Base-by-base conservation (phyloP, 2,329 filamentous ascomycete species). In the Pseudonectria foliicola region DNA sequence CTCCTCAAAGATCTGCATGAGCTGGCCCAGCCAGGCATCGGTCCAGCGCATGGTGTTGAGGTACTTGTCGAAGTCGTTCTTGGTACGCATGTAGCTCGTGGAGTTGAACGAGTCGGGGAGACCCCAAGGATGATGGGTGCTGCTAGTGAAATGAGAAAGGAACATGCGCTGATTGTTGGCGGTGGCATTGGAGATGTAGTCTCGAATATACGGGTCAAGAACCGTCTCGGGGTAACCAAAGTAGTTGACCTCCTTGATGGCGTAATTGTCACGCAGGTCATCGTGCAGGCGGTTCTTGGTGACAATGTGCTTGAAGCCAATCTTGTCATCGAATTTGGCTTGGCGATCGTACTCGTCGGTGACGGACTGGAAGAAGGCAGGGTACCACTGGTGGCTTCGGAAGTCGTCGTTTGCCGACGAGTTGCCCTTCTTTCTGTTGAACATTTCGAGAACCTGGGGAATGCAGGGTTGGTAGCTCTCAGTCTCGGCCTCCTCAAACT, bases 391-490 rank as follows among this genome's bases (percentile, higher is more conserved):
- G 39, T 49, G 45, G 4, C 51, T 42, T 4, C 45, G 46, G 29
- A 48, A 61, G 21, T 55, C 50, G 2, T 40, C 33, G 4, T 43
- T 39, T 2, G 35, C 34, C 3, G 31, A 45, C 2, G 37, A 27
- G 6, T 48, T 38, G 13, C 40, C 39, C 34, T 54, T 52, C 24
- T 56, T 34, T 6, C 43, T 28, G 42, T 62, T 63, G 23, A 63
- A 43, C 15, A 55, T 50, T 10, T 61, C 47, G 18, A 63, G 44
- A 13, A 62, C 47, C 32, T 63, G 66, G 1, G 67, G 59, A 29
- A 70, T 38, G 16, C 66, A 69, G 3, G 66, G 66, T 37, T 68
- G 62, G 40, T 68, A 68, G 30, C 64, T 53, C 33, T 66, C 56
- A 18, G 62, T 53, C 10, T 57, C 44, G 32, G 58, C 63, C 38